Evolutionary conservation across 139 green algal species (phyloP).

Genomic region (Haematococcus sp.): DNA sequence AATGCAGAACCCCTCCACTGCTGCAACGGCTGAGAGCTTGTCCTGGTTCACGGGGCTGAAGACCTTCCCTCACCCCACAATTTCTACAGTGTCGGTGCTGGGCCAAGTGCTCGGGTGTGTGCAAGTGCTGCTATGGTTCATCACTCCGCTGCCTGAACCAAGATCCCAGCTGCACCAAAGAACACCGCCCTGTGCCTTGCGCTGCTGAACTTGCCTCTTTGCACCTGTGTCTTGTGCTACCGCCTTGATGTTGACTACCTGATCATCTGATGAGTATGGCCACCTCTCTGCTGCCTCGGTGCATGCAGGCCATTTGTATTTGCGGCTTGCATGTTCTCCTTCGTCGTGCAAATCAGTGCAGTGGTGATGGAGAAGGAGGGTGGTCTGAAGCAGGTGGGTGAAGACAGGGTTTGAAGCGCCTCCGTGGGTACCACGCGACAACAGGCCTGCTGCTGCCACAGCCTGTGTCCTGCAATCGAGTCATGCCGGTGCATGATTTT

Average conservation of each 20-base stretch:
- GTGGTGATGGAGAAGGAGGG: slow-evolving; percentile 77
- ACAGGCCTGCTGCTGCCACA: neutral
- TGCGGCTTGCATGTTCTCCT: slow-evolving; percentile 89
- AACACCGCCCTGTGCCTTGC: no score
- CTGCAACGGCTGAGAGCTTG: slow-evolving; percentile 17
- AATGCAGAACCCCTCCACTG: neutral
- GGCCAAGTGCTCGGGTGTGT: slow-evolving; percentile 45
- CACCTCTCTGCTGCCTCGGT: neutral
- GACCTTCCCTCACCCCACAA: slow-evolving; percentile 79
- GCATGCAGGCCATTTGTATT: slow-evolving; percentile 85
- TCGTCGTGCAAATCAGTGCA: slow-evolving; percentile 67
- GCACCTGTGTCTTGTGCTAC: no score
- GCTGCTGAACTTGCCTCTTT: no score
- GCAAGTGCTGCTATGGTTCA: no score
- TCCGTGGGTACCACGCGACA: neutral
- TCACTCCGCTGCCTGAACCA: no score
- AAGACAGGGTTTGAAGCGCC: neutral
- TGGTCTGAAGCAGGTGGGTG: slow-evolving; percentile 55
- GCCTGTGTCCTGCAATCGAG: neutral
- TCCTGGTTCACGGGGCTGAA: slow-evolving; percentile 42
- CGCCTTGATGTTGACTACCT: no score
- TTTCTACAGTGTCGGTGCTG: slow-evolving; percentile 62
- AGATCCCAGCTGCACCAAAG: no score
- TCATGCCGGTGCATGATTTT: neutral
- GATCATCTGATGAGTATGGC: no score